These are phyloP conservation scores for Fusarium gaditjirri DNA, from an alignment of 2,329 filamentous ascomycete species.

Conservation along the genomic window DNA sequence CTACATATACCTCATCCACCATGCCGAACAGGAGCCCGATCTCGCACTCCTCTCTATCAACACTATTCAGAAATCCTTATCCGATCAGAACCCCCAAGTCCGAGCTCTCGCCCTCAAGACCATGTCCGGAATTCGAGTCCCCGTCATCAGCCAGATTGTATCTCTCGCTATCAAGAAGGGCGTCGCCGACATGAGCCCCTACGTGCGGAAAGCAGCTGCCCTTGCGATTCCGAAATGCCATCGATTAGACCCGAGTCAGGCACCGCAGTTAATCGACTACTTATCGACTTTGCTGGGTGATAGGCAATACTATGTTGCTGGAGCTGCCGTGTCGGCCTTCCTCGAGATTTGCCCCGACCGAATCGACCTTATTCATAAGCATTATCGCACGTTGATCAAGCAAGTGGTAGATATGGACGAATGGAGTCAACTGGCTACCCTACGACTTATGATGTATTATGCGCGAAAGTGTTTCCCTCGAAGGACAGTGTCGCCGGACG, in stretches of 20 bases:
- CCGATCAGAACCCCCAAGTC: slow-evolving; percentile 89
- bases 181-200: slow-evolving; percentile 90
- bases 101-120: slow-evolving; percentile 92
- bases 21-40: slow-evolving; percentile 96
- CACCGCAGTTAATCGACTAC: slow-evolving; percentile 87
- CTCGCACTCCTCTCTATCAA: slow-evolving; percentile 97
- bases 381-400: slow-evolving; percentile 85
- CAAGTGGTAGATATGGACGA: slow-evolving; percentile 99
- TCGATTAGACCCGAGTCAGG: slow-evolving; percentile 83
- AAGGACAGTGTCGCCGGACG: slow-evolving; percentile 67
- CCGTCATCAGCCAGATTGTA: slow-evolving; percentile 97
- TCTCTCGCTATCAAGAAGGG: slow-evolving; percentile 96
- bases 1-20: slow-evolving; percentile 96
- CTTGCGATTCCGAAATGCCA: slow-evolving; percentile 97
- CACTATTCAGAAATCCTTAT: slow-evolving; percentile 97
- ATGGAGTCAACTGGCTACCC: slow-evolving; percentile 89
- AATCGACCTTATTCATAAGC: slow-evolving; percentile 88
- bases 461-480: slow-evolving; percentile 87
- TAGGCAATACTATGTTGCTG: slow-evolving; percentile 96
- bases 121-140: slow-evolving; percentile 97
- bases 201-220: slow-evolving; percentile 91
- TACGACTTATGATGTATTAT: slow-evolving; percentile 86
- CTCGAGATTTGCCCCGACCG: slow-evolving; percentile 88
- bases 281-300: slow-evolving; percentile 83
- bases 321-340: slow-evolving; percentile 89